Conservation (phyloP, 2,329 filamentous ascomycete genomes). For the Neofusicoccum cordaticola region DNA sequence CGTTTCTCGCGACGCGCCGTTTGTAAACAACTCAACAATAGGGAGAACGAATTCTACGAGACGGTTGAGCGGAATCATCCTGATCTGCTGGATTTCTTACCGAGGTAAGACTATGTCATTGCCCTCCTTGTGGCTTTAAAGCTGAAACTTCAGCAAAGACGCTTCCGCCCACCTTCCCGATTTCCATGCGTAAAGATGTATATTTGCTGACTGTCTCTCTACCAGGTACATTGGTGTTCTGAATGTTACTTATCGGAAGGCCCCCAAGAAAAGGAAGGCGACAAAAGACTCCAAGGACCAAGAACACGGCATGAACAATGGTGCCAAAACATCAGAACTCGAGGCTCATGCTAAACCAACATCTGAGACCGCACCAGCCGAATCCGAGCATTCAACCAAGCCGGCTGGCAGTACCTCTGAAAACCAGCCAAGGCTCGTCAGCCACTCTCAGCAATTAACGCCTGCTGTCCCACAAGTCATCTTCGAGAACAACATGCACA, state of each 20-base stretch:
- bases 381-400: conserved; percentile 17
- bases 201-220: conserved; percentile 31
- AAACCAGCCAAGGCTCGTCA: conserved; percentile 54
- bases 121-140: conserved; percentile 27
- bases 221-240: conserved; percentile 90
- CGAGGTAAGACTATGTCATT: conserved; percentile 53
- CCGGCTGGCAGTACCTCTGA: conserved; percentile 21
- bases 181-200: conserved; percentile 5
- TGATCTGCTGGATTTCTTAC: conserved; percentile 84
- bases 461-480: conserved; percentile 79
- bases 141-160: conserved; percentile 43
- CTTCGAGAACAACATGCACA: conserved; percentile 90
- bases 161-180: not conserved
- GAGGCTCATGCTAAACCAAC: not conserved
- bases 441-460: conserved; percentile 72
- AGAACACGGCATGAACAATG: not conserved
- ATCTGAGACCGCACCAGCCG: not conserved
- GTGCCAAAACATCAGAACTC: not conserved
- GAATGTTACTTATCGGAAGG: conserved; percentile 92
- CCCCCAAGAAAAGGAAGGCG: conserved; percentile 59
- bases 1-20: conserved; percentile 92
- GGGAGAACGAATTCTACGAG: conserved; percentile 98
- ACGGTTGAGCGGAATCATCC: conserved; percentile 89
- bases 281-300: conserved; percentile 9
- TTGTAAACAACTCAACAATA: conserved; percentile 96